phyloP scores from a whole-genome alignment of 345 rosid genomes.

The Eutrema heterophyllum region DNA sequence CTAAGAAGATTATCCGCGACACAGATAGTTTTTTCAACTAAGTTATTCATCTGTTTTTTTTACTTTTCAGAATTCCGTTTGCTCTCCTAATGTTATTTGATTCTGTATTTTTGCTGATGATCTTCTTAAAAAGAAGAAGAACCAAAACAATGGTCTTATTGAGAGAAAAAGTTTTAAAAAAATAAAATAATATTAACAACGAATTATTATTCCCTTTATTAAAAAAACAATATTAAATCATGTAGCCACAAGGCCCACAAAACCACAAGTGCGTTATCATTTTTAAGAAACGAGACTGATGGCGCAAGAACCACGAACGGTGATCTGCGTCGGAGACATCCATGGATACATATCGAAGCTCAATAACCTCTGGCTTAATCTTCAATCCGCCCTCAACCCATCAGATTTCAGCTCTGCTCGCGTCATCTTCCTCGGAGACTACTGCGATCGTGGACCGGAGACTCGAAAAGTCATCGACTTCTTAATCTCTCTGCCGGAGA shows the following conservation, averaged over 20 bases:
- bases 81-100: background rate
- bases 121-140: too few relatives aligned
- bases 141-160: too few relatives aligned
- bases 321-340: slow-evolving; percentile 78
- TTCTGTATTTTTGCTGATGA: too few relatives aligned
- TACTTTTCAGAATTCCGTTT: background rate
- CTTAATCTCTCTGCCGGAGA: slow-evolving; percentile 45
- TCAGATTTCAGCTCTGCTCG: slow-evolving; percentile 55
- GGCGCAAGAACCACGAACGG: slow-evolving; percentile 39
- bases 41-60: background rate
- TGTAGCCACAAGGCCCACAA: background rate
- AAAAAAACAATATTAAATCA: background rate
- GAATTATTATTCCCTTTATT: too few relatives aligned
- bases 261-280: background rate
- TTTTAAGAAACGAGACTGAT: background rate
- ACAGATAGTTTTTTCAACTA: slow-evolving; percentile 32
- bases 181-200: too few relatives aligned
- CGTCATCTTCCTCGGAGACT: slow-evolving; percentile 85
- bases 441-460: slow-evolving; percentile 90
- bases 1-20: slow-evolving; percentile 57
- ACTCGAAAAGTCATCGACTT: slow-evolving; percentile 65
- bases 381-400: slow-evolving; percentile 45
- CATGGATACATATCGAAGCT: slow-evolving; percentile 75
- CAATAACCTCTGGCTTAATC: slow-evolving; percentile 68
- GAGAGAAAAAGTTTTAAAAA: too few relatives aligned